A percentile compares a stretch with the other conserved stretches of the same genome.
Evolutionary conservation across 371 early-diverging fungal genomes (phyloP).

Genomic region (Zychaea mexicana): DNA sequence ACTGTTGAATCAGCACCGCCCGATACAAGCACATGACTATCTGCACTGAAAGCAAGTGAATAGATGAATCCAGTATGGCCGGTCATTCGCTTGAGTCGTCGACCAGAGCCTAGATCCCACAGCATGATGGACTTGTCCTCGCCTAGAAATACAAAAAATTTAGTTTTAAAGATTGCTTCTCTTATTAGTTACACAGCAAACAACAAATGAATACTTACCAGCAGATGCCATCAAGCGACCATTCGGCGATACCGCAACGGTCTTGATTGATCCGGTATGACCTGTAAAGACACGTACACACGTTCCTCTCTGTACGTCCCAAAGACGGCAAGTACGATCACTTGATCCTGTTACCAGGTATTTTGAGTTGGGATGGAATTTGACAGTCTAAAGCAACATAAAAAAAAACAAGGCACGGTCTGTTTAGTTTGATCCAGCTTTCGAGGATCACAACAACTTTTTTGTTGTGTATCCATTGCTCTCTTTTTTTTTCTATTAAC

Average conservation of each 20-base stretch:
- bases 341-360: constrained; percentile 96
- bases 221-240: constrained; percentile 95
- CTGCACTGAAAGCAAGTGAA: constrained; percentile 86
- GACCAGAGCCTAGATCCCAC: constrained; percentile 98
- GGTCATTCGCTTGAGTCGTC: constrained; percentile 73
- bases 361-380: constrained; percentile 98
- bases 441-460: not conserved
- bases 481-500: no score
- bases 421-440: not conserved
- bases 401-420: not conserved
- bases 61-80: constrained; percentile 92
- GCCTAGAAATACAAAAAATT: constrained; percentile 35
- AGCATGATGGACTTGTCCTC: constrained; percentile 87
- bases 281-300: constrained; percentile 95
- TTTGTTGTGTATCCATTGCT: no score
- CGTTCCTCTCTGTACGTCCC: constrained; percentile 94
- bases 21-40: constrained; percentile 86
- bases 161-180: not conserved
- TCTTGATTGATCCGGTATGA: constrained; percentile 86
- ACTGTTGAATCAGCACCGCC: constrained; percentile 94
- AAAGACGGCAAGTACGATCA: constrained; percentile 95
- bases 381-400: constrained; percentile 63
- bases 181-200: no score
- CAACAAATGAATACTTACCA: constrained; percentile 36
- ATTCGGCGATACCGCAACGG: constrained; percentile 94